These are phyloP conservation scores for Endocladia muricata DNA, from an alignment of 31 red algal genomes.

Conservation along the genomic window DNA sequence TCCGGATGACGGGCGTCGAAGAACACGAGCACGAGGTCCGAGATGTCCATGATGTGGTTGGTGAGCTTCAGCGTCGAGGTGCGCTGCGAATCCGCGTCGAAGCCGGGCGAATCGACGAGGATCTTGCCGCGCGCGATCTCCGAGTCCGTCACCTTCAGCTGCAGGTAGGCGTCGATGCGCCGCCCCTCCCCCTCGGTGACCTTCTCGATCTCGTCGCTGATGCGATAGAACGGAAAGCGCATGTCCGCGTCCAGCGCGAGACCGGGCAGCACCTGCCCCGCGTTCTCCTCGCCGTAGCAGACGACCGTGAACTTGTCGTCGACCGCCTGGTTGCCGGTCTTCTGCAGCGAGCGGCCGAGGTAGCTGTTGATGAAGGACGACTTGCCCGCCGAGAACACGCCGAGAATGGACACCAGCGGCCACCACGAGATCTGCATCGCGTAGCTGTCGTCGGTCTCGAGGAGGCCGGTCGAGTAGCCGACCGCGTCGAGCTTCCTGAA, in stretches of 20 bases:
- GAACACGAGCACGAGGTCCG: conserved; percentile 2
- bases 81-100: not conserved
- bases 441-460: too few relatives aligned
- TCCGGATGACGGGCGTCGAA: conserved; percentile 8
- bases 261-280: too few relatives aligned
- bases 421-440: too few relatives aligned
- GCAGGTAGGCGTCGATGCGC: not conserved
- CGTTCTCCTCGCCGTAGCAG: too few relatives aligned
- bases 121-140: not conserved
- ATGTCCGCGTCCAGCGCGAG: not conserved
- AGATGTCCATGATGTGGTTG: conserved; percentile 6
- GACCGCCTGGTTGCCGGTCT: too few relatives aligned
- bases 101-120: conserved; percentile 1
- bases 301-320: too few relatives aligned
- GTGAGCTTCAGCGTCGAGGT: not conserved
- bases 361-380: too few relatives aligned
- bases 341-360: too few relatives aligned
- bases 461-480: too few relatives aligned
- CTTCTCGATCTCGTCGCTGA: conserved; percentile 2
- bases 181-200: conserved; percentile 1
- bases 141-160: not conserved
- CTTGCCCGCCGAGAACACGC: too few relatives aligned
- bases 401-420: too few relatives aligned
- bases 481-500: too few relatives aligned
- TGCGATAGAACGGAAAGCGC: conserved; percentile 5